phyloP scores from a whole-genome alignment of 371 early-diverging fungal genomes.

The Mucor circinelloides region DNA sequence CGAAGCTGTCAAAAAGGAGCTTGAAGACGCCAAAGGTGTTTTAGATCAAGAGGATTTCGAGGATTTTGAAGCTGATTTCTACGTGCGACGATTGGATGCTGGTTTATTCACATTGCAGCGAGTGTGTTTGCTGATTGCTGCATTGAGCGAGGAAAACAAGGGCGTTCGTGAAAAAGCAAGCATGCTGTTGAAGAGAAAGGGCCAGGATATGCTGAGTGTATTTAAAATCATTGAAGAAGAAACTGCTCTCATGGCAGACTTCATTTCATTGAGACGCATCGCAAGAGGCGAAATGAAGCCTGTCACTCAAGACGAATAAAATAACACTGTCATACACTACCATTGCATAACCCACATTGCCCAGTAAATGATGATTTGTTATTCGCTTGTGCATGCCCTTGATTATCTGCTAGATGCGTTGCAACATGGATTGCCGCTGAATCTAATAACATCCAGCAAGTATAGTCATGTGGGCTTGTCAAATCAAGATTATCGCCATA shows the following conservation, averaged over 20 bases:
- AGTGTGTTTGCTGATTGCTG: constrained; percentile 68
- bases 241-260: constrained; percentile 17
- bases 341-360: too few relatives aligned
- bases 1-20: constrained; percentile 45
- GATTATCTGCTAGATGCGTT: too few relatives aligned
- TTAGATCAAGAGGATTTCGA: constrained; percentile 53
- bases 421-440: too few relatives aligned
- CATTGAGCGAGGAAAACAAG: constrained; percentile 57
- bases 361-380: too few relatives aligned
- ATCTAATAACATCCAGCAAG: too few relatives aligned
- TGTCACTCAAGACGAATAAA: neutral
- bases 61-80: constrained; percentile 61
- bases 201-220: constrained; percentile 82
- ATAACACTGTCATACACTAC: too few relatives aligned
- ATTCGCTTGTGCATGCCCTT: too few relatives aligned
- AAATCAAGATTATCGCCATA: too few relatives aligned
- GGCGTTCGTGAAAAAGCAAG: constrained; percentile 30
- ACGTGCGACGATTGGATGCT: constrained; percentile 70
- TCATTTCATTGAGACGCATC: constrained; percentile 10
- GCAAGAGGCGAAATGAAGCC: constrained; percentile 3
- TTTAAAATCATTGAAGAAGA: constrained; percentile 47
- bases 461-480: too few relatives aligned
- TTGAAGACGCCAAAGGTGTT: constrained; percentile 48
- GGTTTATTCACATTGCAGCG: constrained; percentile 87
- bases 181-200: constrained; percentile 87